Evolutionary conservation across 176 grass and related monocot genomes (phyloP), one percentile per base, ranked within the genome.

Genomic region (Hordeum marinum): DNA sequence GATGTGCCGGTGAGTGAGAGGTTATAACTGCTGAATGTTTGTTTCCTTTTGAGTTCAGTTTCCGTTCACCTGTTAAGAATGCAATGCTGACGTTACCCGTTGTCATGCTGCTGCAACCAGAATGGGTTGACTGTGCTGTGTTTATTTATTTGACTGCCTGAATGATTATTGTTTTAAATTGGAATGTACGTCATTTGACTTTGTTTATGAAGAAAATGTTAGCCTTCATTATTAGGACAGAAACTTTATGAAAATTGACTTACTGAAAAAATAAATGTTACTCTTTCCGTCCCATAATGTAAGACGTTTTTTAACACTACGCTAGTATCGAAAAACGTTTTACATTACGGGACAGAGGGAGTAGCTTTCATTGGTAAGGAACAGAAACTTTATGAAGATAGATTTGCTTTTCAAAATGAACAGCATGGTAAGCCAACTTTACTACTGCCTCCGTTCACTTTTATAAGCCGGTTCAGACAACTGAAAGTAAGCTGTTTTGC

Each of bases 321-420:
- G 31, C 3, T 1, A 32, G 3, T 32, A 32, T 2, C 1, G 31
- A 32, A 3, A 3, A 32, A 32, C 3, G 3, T 32, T 32, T 32
- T 2, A 3, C 3, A 2, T 1, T 32, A 1, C 1, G 3, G 3
- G 3, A 32, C 1, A 32, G n/a, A n/a, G n/a, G n/a, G n/a, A n/a
- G n/a, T n/a, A 29, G 29, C 29, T 2, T 29, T 29, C 29, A 29
- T 29, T 29, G 29, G 29, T 3, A 32, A 34, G 32, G 32, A 34
- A 34, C 32, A 34, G 2, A 34, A 34, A 34, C 32, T 34, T 34
- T 34, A 34, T 34, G 45, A 48, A 48, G 6, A 46, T 24, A 1
- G 7, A 32, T 20, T 23, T 67, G 23, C 41, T 43, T 77, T 46
- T 68, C 27, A 1, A 24, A 46, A 68, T 35, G 18, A 34, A n/a